A percentile compares a stretch with the other conserved stretches of the same genome.
These are phyloP conservation scores for Diaporthe sp. DNA, from an alignment of 2,329 filamentous ascomycete genomes.

Conservation along the genomic window DNA sequence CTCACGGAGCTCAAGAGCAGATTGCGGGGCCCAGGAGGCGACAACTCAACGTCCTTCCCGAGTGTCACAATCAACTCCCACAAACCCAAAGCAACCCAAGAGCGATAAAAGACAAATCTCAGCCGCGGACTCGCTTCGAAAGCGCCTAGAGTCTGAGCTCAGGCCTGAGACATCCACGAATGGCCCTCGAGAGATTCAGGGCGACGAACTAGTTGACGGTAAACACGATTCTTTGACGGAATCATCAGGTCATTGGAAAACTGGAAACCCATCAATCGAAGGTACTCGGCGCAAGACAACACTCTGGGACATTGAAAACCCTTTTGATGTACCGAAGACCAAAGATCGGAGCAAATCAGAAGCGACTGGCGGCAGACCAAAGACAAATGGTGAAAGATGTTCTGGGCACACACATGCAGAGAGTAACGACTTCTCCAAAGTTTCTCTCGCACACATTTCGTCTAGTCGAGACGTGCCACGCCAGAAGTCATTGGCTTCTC, in stretches of 20 bases:
- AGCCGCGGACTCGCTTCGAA: constrained; percentile 14
- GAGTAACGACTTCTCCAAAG: neutral
- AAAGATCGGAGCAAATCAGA: neutral
- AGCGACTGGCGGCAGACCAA: neutral
- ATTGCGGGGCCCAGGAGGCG: neutral
- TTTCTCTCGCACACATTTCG: neutral
- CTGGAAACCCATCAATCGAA: too few relatives aligned
- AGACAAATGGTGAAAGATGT: neutral
- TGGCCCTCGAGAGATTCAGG: neutral
- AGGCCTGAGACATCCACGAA: neutral
- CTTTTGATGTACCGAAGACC: neutral
- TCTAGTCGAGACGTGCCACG: neutral
- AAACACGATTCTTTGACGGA: too few relatives aligned
- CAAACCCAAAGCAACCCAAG: neutral
- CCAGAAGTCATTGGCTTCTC: neutral
- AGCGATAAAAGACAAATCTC: neutral
- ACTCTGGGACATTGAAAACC: constrained; percentile 31
- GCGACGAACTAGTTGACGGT: too few relatives aligned
- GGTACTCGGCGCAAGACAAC: constrained; percentile 6
- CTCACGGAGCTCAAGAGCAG: neutral
- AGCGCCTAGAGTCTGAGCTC: constrained; percentile 27
- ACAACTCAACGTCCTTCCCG: neutral
- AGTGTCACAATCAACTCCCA: neutral
- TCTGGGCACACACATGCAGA: too few relatives aligned
- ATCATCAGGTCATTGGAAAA: neutral